These are phyloP conservation scores for Gymnopilus dilepis DNA, from an alignment of 768 basidiomycete species.

Conservation along the genomic window DNA sequence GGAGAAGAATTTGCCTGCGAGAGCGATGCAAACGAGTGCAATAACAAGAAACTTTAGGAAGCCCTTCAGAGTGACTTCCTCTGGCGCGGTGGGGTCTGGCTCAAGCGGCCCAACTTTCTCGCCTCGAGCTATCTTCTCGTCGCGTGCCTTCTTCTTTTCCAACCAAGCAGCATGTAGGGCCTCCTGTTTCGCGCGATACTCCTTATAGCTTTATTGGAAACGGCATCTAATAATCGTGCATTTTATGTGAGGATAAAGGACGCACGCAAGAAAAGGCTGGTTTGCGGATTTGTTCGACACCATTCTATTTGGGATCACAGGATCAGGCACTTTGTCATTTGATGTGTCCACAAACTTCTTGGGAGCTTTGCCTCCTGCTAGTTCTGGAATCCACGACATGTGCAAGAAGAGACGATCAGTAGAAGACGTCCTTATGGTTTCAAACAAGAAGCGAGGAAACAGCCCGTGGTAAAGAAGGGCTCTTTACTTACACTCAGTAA, in stretches of 20 bases:
- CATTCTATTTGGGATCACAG: constrained; percentile 65
- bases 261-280: constrained; percentile 79
- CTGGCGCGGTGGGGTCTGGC: constrained; percentile 71
- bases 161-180: constrained; percentile 67
- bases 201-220: constrained; percentile 56
- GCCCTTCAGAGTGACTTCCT: constrained; percentile 67
- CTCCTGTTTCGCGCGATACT: constrained; percentile 68
- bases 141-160: constrained; percentile 71
- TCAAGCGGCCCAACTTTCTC: constrained; percentile 77
- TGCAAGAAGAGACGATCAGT: constrained; percentile 10
- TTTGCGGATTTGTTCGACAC: constrained; percentile 87
- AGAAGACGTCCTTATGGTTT: constrained; percentile 8
- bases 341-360: constrained; percentile 44
- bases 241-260: constrained; percentile 11
- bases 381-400: constrained; percentile 75
- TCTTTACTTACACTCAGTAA: not conserved
- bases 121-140: constrained; percentile 74
- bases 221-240: constrained; percentile 13
- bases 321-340: constrained; percentile 63
- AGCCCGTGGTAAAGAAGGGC: not conserved
- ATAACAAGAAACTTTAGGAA: constrained; percentile 74
- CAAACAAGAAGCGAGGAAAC: constrained; percentile 8
- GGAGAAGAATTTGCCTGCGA: constrained; percentile 84
- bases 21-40: constrained; percentile 52
- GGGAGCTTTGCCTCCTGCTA: constrained; percentile 42